phyloP scores from a whole-genome alignment of 441 rosid genomes.

The Caryocar brasiliense region DNA sequence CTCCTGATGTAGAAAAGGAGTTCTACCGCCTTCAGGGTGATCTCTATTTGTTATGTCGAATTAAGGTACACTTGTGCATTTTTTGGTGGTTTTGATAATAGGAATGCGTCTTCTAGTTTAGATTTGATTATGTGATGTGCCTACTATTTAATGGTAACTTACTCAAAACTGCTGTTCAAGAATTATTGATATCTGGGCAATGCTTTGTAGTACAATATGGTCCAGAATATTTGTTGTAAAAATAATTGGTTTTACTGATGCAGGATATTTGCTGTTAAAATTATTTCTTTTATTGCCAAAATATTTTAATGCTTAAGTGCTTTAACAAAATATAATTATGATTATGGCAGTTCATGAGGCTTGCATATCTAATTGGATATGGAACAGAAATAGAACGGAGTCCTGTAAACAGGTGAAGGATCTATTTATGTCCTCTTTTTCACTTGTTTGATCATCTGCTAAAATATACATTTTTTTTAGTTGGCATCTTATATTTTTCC shows the following conservation, averaged over 20 bases:
- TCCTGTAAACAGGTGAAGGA: constrained; percentile 77
- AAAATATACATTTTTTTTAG: too few species aligned
- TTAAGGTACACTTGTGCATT: constrained; percentile 50
- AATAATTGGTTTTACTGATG: neutral
- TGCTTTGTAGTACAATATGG: neutral
- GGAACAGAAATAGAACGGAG: constrained; percentile 88
- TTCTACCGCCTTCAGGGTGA: constrained; percentile 91
- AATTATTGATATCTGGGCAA: too few species aligned
- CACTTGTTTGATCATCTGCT: constrained; percentile 11
- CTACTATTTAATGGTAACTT: too few species aligned
- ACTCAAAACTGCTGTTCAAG: too few species aligned
- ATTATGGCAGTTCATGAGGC: constrained; percentile 87
- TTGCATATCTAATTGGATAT: constrained; percentile 87
- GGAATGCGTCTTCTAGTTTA: too few species aligned
- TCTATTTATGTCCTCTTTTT: constrained; percentile 4
- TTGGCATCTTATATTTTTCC: constrained; percentile 4
- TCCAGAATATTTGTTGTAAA: neutral
- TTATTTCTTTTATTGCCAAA: neutral
- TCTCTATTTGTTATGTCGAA: constrained; percentile 85
- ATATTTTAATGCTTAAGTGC: constrained; percentile 2
- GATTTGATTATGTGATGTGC: too few species aligned
- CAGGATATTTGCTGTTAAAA: neutral
- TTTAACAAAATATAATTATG: constrained; percentile 18
- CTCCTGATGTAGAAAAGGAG: constrained; percentile 83
- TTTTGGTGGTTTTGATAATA: neutral